Conservation (phyloP, 805 yeast genomes). For the Blastobotrys parvus region DNA sequence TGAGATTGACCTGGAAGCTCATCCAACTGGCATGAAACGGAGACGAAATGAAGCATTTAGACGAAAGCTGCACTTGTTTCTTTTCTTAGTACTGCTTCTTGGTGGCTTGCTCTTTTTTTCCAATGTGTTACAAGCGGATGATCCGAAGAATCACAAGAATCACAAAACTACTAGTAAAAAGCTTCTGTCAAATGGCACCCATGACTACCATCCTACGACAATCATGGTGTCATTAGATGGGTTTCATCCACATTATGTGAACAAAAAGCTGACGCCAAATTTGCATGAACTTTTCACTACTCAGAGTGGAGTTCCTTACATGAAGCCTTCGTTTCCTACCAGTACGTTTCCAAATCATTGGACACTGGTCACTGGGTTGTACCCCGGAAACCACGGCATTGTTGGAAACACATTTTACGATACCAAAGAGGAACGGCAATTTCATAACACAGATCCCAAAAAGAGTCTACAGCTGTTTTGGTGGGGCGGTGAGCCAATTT, state of each 20-base stretch:
- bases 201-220: conserved; percentile 68
- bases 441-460: conserved; percentile 52
- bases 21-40: conserved; percentile 10
- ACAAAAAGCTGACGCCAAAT: conserved; percentile 57
- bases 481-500: conserved; percentile 90
- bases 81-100: conserved; percentile 8
- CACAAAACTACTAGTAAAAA: conserved; percentile 4
- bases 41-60: conserved; percentile 8
- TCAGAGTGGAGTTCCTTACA: conserved; percentile 64
- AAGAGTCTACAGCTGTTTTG: conserved; percentile 46
- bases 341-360: conserved; percentile 90
- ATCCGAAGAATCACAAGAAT: neutral
- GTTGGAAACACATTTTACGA: conserved; percentile 78
- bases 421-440: conserved; percentile 44
- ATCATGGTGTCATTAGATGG: conserved; percentile 77
- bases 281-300: conserved; percentile 48
- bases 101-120: conserved; percentile 11
- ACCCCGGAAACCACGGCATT: conserved; percentile 80
- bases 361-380: conserved; percentile 79
- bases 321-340: conserved; percentile 83
- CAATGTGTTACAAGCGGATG: conserved; percentile 3
- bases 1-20: conserved; percentile 18
- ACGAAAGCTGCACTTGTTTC: conserved; percentile 9
- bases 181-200: conserved; percentile 48
- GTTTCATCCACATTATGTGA: conserved; percentile 82